Conservation (phyloP, 345 rosid genomes). For the Salix brachista region DNA sequence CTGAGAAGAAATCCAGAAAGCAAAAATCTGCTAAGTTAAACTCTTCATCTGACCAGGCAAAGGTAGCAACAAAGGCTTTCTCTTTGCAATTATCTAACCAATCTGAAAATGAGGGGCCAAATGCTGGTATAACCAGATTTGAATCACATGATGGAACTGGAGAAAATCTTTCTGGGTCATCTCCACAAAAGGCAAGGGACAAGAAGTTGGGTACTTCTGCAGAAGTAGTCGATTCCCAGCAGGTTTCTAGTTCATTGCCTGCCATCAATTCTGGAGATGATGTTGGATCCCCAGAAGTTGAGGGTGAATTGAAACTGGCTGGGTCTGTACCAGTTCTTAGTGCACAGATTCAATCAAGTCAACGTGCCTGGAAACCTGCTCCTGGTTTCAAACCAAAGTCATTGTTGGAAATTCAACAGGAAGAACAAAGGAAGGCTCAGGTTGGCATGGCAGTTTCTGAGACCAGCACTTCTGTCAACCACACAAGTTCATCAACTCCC, state of each 20-base stretch:
- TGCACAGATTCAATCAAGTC: conserved; percentile 36
- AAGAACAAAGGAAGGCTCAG: conserved; percentile 73
- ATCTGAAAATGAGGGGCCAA: conserved; percentile 38
- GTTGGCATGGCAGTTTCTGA: conserved; percentile 56
- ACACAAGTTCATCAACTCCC: conserved; percentile 48
- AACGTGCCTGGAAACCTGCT: conserved; percentile 94
- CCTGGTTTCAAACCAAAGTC: conserved; percentile 94
- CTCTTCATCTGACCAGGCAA: conserved; percentile 47
- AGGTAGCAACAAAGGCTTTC: conserved; percentile 41
- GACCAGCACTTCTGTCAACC: conserved; percentile 31
- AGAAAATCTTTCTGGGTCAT: conserved; percentile 19
- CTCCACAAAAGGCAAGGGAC: conserved; percentile 25
- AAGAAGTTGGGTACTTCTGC: conserved; percentile 24
- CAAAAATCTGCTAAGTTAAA: conserved; percentile 58
- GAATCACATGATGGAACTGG: conserved; percentile 19
- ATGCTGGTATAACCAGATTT: conserved; percentile 28
- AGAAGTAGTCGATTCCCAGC: conserved; percentile 35
- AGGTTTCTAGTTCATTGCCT: conserved; percentile 25
- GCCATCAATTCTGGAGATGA: conserved; percentile 25
- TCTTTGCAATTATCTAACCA: conserved; percentile 41
- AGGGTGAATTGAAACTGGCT: conserved; percentile 29
- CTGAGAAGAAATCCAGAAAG: conserved; percentile 83
- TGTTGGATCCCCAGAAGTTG: conserved; percentile 32
- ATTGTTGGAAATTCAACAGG: conserved; percentile 91
- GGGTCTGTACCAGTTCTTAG: conserved; percentile 28